These are phyloP conservation scores for Nephelium lappaceum DNA, from an alignment of 345 rosid species.

Conservation along the genomic window DNA sequence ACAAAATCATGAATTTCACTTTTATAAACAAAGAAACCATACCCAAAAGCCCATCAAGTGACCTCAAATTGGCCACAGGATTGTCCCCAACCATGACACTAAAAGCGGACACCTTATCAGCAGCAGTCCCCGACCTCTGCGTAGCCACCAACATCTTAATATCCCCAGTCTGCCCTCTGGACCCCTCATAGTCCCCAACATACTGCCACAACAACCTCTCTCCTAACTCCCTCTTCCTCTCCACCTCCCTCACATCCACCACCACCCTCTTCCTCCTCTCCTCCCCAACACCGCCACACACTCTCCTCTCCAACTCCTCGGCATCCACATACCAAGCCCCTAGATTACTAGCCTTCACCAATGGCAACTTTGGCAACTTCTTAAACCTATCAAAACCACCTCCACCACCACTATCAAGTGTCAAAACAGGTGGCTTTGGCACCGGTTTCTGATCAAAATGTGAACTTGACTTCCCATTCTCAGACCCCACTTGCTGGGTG, in stretches of 20 bases:
- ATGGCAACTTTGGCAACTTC: slow-evolving; percentile 67
- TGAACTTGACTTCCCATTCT: background rate
- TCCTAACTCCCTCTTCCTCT: slow-evolving; percentile 70
- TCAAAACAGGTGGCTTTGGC: slow-evolving; percentile 63
- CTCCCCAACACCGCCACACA: slow-evolving; percentile 51
- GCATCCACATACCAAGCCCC: slow-evolving; percentile 83
- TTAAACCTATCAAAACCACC: slow-evolving; percentile 43
- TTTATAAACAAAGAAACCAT: slow-evolving; percentile 12
- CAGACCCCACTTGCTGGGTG: slow-evolving; percentile 13
- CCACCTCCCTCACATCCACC: slow-evolving; percentile 61
- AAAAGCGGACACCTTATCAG: slow-evolving; percentile 92
- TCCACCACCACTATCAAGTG: slow-evolving; percentile 30
- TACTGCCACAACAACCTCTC: slow-evolving; percentile 89
- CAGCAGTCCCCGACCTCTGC: slow-evolving; percentile 90
- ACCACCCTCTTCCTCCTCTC: slow-evolving; percentile 42
- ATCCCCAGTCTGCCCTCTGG: slow-evolving; percentile 76
- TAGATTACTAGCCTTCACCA: slow-evolving; percentile 68
- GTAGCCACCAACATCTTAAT: slow-evolving; percentile 86
- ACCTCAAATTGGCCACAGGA: slow-evolving; percentile 83
- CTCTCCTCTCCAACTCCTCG: slow-evolving; percentile 69
- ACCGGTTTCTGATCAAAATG: slow-evolving; percentile 28
- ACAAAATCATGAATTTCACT: background rate
- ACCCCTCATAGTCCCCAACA: slow-evolving; percentile 57
- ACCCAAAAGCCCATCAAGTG: slow-evolving; percentile 94
- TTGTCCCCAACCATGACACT: slow-evolving; percentile 88